These are phyloP conservation scores for Pseudophaeomoniella oleicola DNA, from an alignment of 2,329 filamentous ascomycete genomes.

Conservation along the genomic window DNA sequence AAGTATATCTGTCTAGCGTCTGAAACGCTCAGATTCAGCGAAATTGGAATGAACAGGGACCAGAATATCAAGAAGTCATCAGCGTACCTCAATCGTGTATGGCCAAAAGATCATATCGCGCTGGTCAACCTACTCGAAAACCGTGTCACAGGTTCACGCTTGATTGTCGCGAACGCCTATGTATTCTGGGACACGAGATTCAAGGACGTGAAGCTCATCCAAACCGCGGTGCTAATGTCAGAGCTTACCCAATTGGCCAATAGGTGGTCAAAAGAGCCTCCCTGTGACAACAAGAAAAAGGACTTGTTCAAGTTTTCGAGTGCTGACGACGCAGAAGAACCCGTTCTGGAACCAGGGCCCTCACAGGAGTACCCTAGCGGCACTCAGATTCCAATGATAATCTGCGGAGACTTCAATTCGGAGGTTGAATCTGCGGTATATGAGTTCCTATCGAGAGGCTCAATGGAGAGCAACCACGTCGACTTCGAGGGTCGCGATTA, in stretches of 20 bases:
- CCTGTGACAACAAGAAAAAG: conserved; percentile 80
- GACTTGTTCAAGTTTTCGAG: conserved; percentile 35
- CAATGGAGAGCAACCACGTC: conserved; percentile 60
- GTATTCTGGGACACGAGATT: conserved; percentile 86
- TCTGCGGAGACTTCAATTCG: conserved; percentile 96
- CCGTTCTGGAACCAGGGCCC: conserved; percentile 53
- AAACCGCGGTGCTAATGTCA: conserved; percentile 91
- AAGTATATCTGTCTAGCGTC: conserved; percentile 93
- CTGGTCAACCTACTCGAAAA: conserved; percentile 89
- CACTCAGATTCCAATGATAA: conserved; percentile 74
- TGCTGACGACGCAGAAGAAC: conserved; percentile 36
- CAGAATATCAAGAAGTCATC: conserved; percentile 96
- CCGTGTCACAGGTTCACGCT: conserved; percentile 68
- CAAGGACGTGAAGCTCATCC: conserved; percentile 90
- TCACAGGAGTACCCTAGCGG: conserved; percentile 77
- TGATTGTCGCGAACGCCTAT: conserved; percentile 90
- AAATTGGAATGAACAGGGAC: conserved; percentile 81
- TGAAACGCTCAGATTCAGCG: conserved; percentile 81
- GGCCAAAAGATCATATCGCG: conserved; percentile 95
- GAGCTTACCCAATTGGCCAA: conserved; percentile 75
- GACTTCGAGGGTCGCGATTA: conserved; percentile 75
- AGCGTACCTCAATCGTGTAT: conserved; percentile 95
- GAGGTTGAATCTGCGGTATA: conserved; percentile 77
- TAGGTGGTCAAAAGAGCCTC: conserved; percentile 63
- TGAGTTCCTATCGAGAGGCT: conserved; percentile 71